Base-by-base conservation (phyloP, 2,329 filamentous ascomycete species). In the Phialemoniopsis sp. region DNA sequence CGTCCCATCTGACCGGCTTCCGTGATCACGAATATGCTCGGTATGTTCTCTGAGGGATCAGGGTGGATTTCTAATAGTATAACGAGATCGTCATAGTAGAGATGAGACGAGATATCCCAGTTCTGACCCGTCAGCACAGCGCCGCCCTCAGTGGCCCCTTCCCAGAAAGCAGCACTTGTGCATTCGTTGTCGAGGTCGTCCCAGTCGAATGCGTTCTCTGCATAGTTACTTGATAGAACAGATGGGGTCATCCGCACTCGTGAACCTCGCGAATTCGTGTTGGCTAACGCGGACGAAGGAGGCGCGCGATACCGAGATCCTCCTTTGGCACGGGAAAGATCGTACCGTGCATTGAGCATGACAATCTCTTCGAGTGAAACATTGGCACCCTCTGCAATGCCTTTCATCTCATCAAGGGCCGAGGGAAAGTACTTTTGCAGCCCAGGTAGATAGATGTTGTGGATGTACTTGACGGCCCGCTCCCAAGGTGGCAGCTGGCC, bases 1-100 rank as follows among this genome's bases (percentile, higher is more conserved):
- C 54, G 48, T 12, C 40, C 48, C 13, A 59, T 43, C 41, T 58
- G 53, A 16, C 56, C 56, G 12, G 52, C 57, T 39, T 59, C 55
- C 3, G 51, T 54, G 8, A 58, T 29, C 15, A 52, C 36, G 33
- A 58, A 49, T 15, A 57, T 41, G 29, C 43, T 45, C 9, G 49
- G 46, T 17, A 39, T 21, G 8, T 46, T 29, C 35, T 51, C 51
- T 1, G 39, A 44, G 1, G 42, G 29, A 14, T 46, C 34, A 6
- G 44, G 44, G n/a, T 45, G 48, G 13, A 55, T 43, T 45, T 58
- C 52, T 17, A 59, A 16, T 16, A 50, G 34, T 50, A 48, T 36
- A 58, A 47, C 14, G 50, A 38, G 14, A 40, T 56, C 48, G 13
- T 49, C 21, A 17, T 50, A 34, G 14, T 37, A 46, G 10, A 56